Conservation (phyloP, 176 grass and related monocot genomes). For the Aegilops longissima region DNA sequence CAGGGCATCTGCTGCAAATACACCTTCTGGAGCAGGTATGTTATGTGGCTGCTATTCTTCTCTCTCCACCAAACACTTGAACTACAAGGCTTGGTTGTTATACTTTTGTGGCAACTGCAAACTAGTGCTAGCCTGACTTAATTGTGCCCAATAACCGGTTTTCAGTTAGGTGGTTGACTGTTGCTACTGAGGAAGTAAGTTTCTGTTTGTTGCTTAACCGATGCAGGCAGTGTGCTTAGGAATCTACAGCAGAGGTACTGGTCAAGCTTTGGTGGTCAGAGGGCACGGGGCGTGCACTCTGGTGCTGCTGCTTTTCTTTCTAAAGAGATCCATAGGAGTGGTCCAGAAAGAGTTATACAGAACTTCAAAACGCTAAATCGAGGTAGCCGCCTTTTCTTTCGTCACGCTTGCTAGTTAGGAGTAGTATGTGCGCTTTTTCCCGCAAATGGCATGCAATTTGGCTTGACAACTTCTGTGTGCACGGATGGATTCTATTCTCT, state of each 20-base stretch:
- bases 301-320: conserved; percentile 31
- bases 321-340: conserved; percentile 60
- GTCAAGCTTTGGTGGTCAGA: conserved; percentile 72
- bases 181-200: background rate
- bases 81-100: background rate
- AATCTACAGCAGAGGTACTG: conserved; percentile 57
- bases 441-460: background rate
- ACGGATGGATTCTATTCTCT: conserved; percentile 3
- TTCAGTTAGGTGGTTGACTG: background rate
- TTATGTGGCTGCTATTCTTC: background rate
- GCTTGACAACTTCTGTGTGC: background rate
- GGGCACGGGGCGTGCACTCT: conserved; percentile 45
- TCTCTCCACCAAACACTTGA: no score
- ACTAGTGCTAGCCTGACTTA: background rate
- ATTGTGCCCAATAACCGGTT: background rate
- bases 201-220: background rate
- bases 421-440: background rate
- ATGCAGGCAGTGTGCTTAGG: conserved; percentile 49
- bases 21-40: background rate
- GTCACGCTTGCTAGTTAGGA: background rate
- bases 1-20: background rate
- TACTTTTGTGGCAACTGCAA: background rate
- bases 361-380: conserved; percentile 53
- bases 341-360: conserved; percentile 76
- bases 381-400: background rate